Evolutionary conservation across 345 rosid genomes (phyloP), one percentile per base, ranked within the genome.

Genomic region (Eucalyptus regnans): DNA sequence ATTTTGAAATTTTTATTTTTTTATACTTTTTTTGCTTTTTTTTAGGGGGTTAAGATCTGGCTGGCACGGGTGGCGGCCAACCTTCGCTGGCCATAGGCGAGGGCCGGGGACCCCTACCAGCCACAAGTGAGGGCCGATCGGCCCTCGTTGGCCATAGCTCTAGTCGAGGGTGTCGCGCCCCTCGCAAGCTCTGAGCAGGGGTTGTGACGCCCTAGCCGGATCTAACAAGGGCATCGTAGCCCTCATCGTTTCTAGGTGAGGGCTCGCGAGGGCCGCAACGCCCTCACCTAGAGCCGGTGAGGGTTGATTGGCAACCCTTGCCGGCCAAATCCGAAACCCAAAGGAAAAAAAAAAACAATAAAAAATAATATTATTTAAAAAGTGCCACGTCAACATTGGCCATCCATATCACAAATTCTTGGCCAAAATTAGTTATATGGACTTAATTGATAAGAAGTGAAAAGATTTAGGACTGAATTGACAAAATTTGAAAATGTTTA

Each of bases 371-470:
- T 51, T 51, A 51, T 51, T 51, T 51, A 51, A 17, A 17, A 51
- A 17, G 1, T 51, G 8, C 0, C 0, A 51, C 4, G 1, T 51
- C 0, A 17, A 0, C 0, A 0, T 0, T 7, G 1, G 0, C 9
- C 1, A 52, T 17, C 9, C 4, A 52, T 18, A 4, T 7, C 2
- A 7, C 0, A 4, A 52, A 17, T 52, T 52, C 4, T 17, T 0
- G 0, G 23, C 0, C 23, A 52, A 52, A 52, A 52, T 52, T 52
- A 17, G 22, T 0, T 18, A 52, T 0, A 52, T 52, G 0, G 2
- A 52, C 0, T 52, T 18, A 52, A 52, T 52, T 52, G 23, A 4
- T 8, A 52, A 52, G 0, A 18, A 52, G 2, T 18, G 2, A 52
- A 52, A 52, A 52, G 1, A 3, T 7, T 52, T 52, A 52, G 0